Base-by-base conservation (phyloP, 2,329 filamentous ascomycete species). In the Neoarthrinium moseri region DNA sequence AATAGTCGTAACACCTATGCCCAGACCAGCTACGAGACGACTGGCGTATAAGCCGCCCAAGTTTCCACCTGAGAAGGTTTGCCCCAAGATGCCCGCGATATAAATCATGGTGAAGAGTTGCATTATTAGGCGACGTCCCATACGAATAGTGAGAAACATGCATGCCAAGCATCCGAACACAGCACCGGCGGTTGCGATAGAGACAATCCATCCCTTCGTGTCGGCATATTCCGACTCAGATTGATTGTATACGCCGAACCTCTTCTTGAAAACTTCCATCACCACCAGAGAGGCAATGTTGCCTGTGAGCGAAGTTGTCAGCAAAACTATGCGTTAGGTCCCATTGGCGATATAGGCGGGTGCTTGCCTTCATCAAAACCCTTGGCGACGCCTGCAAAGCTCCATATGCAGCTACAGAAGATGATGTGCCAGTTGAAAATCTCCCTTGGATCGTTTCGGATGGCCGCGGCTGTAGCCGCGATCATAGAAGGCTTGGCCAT, bases 61-160 rank as follows among this genome's bases (percentile, higher is more conserved):
- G 2, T 47, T 63, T 1, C 61, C 62, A 18, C 48, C 52, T 11
- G 55, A 56, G 24, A 65, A 62, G 0, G 59, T 55, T 29, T 65
- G 63, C 0, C 61, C 62, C 7, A 67, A 48, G 5, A 58, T 50
- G 6, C 68, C 69, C n/a, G 62, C 53, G 21, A 71, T 67, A 8
- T 71, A 65, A 0, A 65, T 44, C 23, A 65, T 50, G 41, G 49
- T 69, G 21, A 61, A 57, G 0, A 63, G 29, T 12, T 60, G 56
- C 8, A 63, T 52, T 0, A 56, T 55, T 0, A 51, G 17, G 3
- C 48, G 53, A 5, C 60, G 50, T 4, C 60, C 60, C 6, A 63
- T 43, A 0, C 53, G 37, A 8, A 60, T 50, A 0, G 60, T 61
- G 0, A 61, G 41, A 39, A 48, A 56, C 1, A 62, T 51, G 26